phyloP scores from a whole-genome alignment of 495 filamentous ascomycete species.

The Hyaloscypha finlandica region DNA sequence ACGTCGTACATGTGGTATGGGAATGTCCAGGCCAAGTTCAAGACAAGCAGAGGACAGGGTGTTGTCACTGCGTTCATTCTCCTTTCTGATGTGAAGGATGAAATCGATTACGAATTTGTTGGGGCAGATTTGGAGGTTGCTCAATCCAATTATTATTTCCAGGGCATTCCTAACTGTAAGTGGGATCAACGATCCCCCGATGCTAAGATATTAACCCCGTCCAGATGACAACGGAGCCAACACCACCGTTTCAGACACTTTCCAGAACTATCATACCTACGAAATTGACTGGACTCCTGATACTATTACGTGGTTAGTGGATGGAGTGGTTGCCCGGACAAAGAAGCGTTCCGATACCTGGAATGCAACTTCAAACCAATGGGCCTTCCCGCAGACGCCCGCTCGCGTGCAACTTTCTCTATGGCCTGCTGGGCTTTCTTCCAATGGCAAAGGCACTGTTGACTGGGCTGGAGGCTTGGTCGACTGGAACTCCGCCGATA shows the following conservation, averaged over 20 bases:
- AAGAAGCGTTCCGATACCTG: conserved; percentile 76
- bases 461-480: conserved; percentile 90
- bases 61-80: conserved; percentile 97
- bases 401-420: conserved; percentile 92
- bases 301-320: conserved; percentile 78
- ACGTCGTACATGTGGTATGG: conserved; percentile 98
- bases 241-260: conserved; percentile 70
- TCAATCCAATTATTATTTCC: conserved; percentile 97
- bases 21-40: conserved; percentile 81
- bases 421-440: conserved; percentile 85
- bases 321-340: conserved; percentile 73
- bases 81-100: conserved; percentile 91
- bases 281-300: conserved; percentile 93
- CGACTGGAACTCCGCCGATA: conserved; percentile 81
- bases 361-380: conserved; percentile 80
- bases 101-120: conserved; percentile 96
- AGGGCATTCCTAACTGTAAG: conserved; percentile 91
- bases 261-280: conserved; percentile 82
- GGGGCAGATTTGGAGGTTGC: conserved; percentile 74
- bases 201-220: neutral
- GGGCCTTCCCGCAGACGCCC: conserved; percentile 89
- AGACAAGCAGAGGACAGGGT: conserved; percentile 80
- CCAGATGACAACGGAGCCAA: conserved; percentile 75
- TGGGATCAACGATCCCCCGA: conserved; percentile 20
- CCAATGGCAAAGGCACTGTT: conserved; percentile 83